Evolutionary conservation across 2,329 filamentous ascomycete genomes (phyloP).

Genomic region (Monilinia aucupariae): DNA sequence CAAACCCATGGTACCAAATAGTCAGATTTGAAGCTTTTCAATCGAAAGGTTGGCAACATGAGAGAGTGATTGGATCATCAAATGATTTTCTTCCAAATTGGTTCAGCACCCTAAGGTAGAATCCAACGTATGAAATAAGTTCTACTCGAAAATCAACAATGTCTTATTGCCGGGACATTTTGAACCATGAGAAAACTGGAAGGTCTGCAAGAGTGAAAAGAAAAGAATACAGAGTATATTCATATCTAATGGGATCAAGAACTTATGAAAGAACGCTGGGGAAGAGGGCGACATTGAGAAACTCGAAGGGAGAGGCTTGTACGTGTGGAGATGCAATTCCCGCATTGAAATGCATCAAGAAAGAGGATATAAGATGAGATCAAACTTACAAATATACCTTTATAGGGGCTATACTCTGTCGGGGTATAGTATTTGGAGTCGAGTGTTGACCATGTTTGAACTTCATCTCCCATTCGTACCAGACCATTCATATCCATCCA

Average conservation of each 20-base stretch:
- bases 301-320: not conserved
- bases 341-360: not conserved
- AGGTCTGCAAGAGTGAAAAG: too few species aligned
- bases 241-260: not conserved
- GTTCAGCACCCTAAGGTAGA: not conserved
- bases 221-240: not conserved
- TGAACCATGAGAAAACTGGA: too few species aligned
- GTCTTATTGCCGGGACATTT: not conserved
- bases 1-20: not conserved
- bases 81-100: not conserved
- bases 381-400: conserved; percentile 71
- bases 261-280: not conserved
- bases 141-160: not conserved
- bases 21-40: not conserved
- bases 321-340: not conserved
- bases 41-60: not conserved
- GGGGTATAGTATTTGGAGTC: conserved; percentile 73
- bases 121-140: not conserved
- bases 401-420: conserved; percentile 72
- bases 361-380: not conserved
- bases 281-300: not conserved
- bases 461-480: conserved; percentile 48
- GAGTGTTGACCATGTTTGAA: conserved; percentile 65
- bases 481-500: conserved; percentile 64
- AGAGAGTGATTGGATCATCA: not conserved